Base-by-base conservation (phyloP, 192 early-diverging fungal species). In the Phycomyces blakesleeanus region DNA sequence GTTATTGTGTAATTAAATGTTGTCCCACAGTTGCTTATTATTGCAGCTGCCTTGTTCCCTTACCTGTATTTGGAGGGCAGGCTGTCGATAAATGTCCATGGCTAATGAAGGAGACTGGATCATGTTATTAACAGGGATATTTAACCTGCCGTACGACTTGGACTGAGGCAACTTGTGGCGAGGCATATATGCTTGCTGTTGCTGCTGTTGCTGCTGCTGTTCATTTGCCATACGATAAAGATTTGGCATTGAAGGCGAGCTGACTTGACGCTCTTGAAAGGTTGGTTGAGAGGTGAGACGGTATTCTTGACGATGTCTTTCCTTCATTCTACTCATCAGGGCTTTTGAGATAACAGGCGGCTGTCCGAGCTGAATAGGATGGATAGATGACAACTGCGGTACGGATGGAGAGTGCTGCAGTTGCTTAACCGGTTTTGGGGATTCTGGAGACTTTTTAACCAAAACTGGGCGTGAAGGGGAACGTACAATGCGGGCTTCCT, bases 171-270 rank as follows among this genome's bases (percentile, higher is more conserved):
- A 21, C 18, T 29, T 15, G 15, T 38, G 22, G 5, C n/a, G 16
- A 50, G 49, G 49, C 29, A 34, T 34, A 34, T 5, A 34, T 7
- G 29, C 29, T 29, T 20, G n/a, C 25, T 4, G 53, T 24, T n/a
- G 51, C 37, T 47, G n/a, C n/a, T n/a, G n/a, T n/a, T 62, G 27
- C 51, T 20, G n/a, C 25, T 4, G 53, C 34, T n/a, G 51, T 49
- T 47, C 15, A 14, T 41, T 63, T 18, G 27, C 56, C 29, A 29
- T 21, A 15, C 22, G 9, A 56, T 57, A 65, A 21, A 65, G 53
- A 15, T 44, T 38, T 14, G 63, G 63, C 63, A 65, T 65, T n/a
- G 63, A 65, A 11, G 63, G 63, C 18, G 63, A 65, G 34, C 40
- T 49, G 37, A 41, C 18, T 10, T 44, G 54, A 15, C 40, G 53